phyloP scores from a whole-genome alignment of 768 basidiomycete genomes.

The Tremella mesenterica region DNA sequence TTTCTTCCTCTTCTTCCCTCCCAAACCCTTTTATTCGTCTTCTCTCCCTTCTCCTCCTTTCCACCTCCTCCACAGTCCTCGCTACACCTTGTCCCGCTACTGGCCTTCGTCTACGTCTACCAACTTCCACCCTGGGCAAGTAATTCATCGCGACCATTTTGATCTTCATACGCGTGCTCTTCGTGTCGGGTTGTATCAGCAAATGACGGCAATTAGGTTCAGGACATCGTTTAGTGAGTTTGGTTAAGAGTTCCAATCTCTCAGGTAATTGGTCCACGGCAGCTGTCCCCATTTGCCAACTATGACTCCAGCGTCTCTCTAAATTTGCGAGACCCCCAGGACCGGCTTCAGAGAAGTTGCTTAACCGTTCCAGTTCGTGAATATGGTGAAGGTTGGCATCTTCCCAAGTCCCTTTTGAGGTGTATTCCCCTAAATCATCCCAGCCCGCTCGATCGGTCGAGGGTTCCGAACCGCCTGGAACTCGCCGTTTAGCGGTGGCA shows the following conservation, averaged over 20 bases:
- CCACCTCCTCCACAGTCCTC: too few relatives aligned
- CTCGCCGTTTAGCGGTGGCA: slow-evolving; percentile 8
- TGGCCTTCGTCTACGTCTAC: slow-evolving; percentile 16
- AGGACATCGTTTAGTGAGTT: slow-evolving; percentile 90
- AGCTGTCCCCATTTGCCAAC: background rate
- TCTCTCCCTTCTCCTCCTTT: slow-evolving; percentile 18
- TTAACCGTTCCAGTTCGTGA: slow-evolving; percentile 50
- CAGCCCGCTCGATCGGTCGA: slow-evolving; percentile 14
- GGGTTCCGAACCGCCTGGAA: slow-evolving; percentile 1
- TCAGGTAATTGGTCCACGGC: slow-evolving; percentile 56
- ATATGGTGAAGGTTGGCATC: slow-evolving; percentile 9
- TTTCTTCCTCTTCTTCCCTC: slow-evolving; percentile 29
- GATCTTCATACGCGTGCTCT: slow-evolving; percentile 91
- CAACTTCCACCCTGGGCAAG: slow-evolving; percentile 71
- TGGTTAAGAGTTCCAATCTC: slow-evolving; percentile 84
- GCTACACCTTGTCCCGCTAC: too few relatives aligned
- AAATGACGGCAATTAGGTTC: slow-evolving; percentile 72
- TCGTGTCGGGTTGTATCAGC: slow-evolving; percentile 95
- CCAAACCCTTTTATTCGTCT: slow-evolving; percentile 12
- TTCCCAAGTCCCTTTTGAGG: slow-evolving; percentile 30
- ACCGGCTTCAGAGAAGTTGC: slow-evolving; percentile 50
- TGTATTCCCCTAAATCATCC: slow-evolving; percentile 38
- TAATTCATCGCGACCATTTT: slow-evolving; percentile 94
- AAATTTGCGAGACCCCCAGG: slow-evolving; percentile 74
- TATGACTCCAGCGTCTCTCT: slow-evolving; percentile 1